Evolutionary conservation across 306 rosid genomes (phyloP).

Genomic region (Trifolium dubium): DNA sequence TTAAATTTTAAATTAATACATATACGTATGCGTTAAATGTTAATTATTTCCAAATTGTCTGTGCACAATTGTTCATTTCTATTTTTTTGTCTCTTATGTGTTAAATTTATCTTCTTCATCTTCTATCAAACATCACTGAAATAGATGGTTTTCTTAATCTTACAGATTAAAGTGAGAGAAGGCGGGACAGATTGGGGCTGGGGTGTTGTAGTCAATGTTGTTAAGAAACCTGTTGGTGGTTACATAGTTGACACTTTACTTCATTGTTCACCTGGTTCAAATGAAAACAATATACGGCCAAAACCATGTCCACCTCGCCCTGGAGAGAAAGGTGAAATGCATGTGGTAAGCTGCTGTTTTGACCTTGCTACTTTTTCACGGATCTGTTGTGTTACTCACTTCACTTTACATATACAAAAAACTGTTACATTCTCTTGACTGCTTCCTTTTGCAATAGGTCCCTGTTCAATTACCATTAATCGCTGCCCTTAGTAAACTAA

Average conservation of each 20-base stretch:
- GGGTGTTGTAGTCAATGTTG: constrained; percentile 97
- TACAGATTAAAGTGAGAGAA: constrained; percentile 89
- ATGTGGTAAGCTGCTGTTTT: constrained; percentile 73
- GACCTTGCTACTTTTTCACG: background rate
- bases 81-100: constrained; percentile 2
- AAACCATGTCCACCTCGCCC: constrained; percentile 94
- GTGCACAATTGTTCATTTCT: constrained; percentile 1
- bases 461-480: constrained; percentile 91
- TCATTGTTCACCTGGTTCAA: constrained; percentile 84
- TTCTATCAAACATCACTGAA: constrained; percentile 23
- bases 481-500: constrained; percentile 83
- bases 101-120: background rate
- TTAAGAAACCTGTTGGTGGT: constrained; percentile 84
- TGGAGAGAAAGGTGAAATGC: constrained; percentile 99
- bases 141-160: constrained; percentile 29
- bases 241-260: constrained; percentile 93
- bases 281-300: constrained; percentile 78
- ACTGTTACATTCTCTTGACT: constrained; percentile 30
- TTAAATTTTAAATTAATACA: background rate
- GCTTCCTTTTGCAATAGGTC: constrained; percentile 61
- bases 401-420: constrained; percentile 26
- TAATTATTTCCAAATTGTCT: constrained; percentile 12
- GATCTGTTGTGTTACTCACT: constrained; percentile 12
- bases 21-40: background rate
- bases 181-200: constrained; percentile 99